Conservation (phyloP, 352 stramenopile species). For the Phytophthora tubulina region DNA sequence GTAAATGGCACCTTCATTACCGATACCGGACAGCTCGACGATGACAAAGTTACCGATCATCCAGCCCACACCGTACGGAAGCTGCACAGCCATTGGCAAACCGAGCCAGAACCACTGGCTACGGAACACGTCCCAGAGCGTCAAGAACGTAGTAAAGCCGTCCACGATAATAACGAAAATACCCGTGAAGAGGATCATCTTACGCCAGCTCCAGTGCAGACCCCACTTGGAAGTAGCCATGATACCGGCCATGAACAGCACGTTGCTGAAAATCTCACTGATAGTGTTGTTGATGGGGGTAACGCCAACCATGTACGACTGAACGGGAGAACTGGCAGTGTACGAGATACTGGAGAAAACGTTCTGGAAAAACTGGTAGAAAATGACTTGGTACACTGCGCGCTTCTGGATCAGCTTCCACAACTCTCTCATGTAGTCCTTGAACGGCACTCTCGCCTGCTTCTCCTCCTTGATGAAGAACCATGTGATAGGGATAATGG, state of each 20-base stretch:
- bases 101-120: slow-evolving; percentile 54
- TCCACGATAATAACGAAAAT: slow-evolving; percentile 40
- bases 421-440: slow-evolving; percentile 40
- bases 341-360: slow-evolving; percentile 48
- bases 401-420: slow-evolving; percentile 49
- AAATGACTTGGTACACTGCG: slow-evolving; percentile 55
- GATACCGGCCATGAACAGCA: slow-evolving; percentile 43
- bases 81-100: slow-evolving; percentile 40
- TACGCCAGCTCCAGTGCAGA: slow-evolving; percentile 56
- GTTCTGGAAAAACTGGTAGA: slow-evolving; percentile 51
- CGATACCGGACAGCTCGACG: slow-evolving; percentile 52
- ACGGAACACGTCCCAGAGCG: slow-evolving; percentile 51
- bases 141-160: slow-evolving; percentile 44
- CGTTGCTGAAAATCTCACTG: slow-evolving; percentile 39
- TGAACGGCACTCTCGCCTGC: slow-evolving; percentile 27
- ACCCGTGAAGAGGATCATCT: slow-evolving; percentile 43
- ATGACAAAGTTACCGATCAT: slow-evolving; percentile 51
- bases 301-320: slow-evolving; percentile 43
- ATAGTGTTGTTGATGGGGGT: slow-evolving; percentile 49
- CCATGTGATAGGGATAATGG: slow-evolving; percentile 46
- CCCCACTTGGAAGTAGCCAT: slow-evolving; percentile 45
- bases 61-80: slow-evolving; percentile 37
- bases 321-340: slow-evolving; percentile 36
- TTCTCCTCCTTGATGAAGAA: slow-evolving; percentile 57
- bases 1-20: slow-evolving; percentile 56